Evolutionary conservation across 2,329 filamentous ascomycete species (phyloP), one percentile per base, ranked within the genome.

Genomic region (Madurella mycetomatis): DNA sequence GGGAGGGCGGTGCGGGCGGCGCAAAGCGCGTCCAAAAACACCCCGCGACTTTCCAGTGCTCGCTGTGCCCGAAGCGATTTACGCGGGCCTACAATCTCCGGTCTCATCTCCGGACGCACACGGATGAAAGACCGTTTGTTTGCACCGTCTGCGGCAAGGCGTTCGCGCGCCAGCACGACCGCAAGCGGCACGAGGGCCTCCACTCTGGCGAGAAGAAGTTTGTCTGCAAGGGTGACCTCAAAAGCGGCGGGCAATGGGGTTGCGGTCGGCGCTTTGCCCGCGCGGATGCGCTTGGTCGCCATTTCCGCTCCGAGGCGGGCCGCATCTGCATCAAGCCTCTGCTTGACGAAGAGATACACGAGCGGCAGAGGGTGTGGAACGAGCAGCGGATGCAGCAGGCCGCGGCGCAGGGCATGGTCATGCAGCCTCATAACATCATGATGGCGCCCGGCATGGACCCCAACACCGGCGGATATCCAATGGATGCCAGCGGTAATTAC

Each of bases 121-220:
- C 94, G 0, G 94, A 99, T 66, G 94, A 99, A 75, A 83, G 94
- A 46, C 94, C 94, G 0, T 99, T 97, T 66, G 92, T 97, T 2
- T 99, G 94, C 68, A 96, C 90, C 0, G 90, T 97, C 9, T 99
- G 94, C 64, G 90, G 90, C 49, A 99, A 99, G 71, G 94, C 94
- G 0, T 99, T 99, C 73, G 94, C 94, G 5, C 87, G 94, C 25
- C 94, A 99, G 68, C 94, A 99, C 68, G 94, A 99, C 69, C 87
- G 94, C 44, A 99, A 99, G 73, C 87, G 94, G 40, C 94, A 99
- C 71, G 94, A 99, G 73, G 92, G 92, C 40, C 76, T 99, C 41
- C 94, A 99, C 67, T 95, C 90, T 0, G 94, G 94, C 41, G 94
- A 99, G 74, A 99, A 97, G 82, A 97, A 96, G 68, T 99, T 97